Percentiles rank a stretch among this genome's conserved stretches.
phyloP scores from a whole-genome alignment of 768 basidiomycete species.

The Tremella mesenterica region DNA sequence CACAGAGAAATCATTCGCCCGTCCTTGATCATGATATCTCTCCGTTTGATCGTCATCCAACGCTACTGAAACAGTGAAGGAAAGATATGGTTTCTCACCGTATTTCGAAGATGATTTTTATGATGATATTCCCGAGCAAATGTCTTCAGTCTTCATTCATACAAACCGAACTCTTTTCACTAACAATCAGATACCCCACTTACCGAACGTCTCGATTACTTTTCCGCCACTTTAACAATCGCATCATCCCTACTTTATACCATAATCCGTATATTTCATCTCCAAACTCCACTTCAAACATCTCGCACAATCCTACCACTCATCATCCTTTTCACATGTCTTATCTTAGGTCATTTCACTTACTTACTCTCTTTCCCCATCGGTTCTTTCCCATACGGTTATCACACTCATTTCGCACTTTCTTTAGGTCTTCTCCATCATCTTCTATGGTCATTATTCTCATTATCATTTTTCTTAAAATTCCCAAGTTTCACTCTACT shows the following conservation, averaged over 20 bases:
- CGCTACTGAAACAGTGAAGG: too few relatives aligned
- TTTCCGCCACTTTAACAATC: slow-evolving; percentile 80
- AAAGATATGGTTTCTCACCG: too few relatives aligned
- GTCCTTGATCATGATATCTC: too few relatives aligned
- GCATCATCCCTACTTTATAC: slow-evolving; percentile 71
- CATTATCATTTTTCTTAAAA: slow-evolving; percentile 45
- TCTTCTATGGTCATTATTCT: slow-evolving; percentile 67
- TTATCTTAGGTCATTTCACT: slow-evolving; percentile 61
- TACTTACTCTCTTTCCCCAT: slow-evolving; percentile 68
- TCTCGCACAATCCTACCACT: slow-evolving; percentile 16
- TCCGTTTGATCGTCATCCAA: too few relatives aligned
- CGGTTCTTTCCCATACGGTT: slow-evolving; percentile 70
- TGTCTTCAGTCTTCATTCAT: too few relatives aligned
- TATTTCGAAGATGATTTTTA: neutral
- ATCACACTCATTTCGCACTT: slow-evolving; percentile 83
- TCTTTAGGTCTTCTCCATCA: slow-evolving; percentile 69
- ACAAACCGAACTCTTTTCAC: too few relatives aligned
- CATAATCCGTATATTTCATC: slow-evolving; percentile 63
- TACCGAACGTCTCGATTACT: slow-evolving; percentile 91
- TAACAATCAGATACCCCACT: slow-evolving; percentile 62
- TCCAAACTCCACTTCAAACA: slow-evolving; percentile 51
- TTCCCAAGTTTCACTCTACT: slow-evolving; percentile 49
- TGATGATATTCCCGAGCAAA: too few relatives aligned
- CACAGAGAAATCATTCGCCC: too few relatives aligned
- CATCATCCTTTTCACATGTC: slow-evolving; percentile 48